A percentile compares a stretch with the other conserved stretches of the same genome.
phyloP scores from a whole-genome alignment of 371 early-diverging fungal genomes.

The Mortierella sp. region DNA sequence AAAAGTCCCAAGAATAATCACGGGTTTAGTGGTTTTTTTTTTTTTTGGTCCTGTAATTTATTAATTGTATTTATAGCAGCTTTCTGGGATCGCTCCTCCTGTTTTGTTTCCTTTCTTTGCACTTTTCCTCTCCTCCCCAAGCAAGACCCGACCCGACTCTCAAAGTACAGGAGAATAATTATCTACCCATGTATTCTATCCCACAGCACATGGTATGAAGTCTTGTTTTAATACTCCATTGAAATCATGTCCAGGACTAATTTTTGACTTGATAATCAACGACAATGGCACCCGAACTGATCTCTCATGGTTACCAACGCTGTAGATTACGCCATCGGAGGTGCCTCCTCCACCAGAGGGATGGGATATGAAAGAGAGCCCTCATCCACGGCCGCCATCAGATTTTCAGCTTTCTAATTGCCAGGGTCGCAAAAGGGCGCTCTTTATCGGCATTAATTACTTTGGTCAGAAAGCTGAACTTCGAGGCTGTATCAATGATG shows the following conservation, averaged over 20 bases:
- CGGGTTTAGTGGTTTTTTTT: neutral
- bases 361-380: slow-evolving; percentile 38
- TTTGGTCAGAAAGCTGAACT: slow-evolving; percentile 75
- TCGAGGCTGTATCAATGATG: slow-evolving; percentile 93
- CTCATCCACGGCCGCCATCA: slow-evolving; percentile 18
- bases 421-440: slow-evolving; percentile 83
- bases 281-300: neutral
- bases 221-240: neutral
- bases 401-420: slow-evolving; percentile 79
- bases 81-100: neutral
- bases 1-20: neutral
- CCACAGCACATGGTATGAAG: slow-evolving; percentile 26
- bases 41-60: neutral
- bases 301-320: neutral
- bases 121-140: neutral
- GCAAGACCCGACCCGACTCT: neutral
- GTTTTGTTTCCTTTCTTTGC: neutral
- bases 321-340: slow-evolving; percentile 22
- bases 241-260: neutral
- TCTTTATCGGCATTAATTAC: slow-evolving; percentile 96
- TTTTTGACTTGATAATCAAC: neutral
- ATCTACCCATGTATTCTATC: slow-evolving; percentile 12
- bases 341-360: slow-evolving; percentile 51
- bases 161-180: neutral
- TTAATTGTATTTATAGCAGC: neutral